A percentile compares a stretch with the other conserved stretches of the same genome.
phyloP scores from a whole-genome alignment of 2,329 filamentous ascomycete genomes.

The Penicillium sumatraense region DNA sequence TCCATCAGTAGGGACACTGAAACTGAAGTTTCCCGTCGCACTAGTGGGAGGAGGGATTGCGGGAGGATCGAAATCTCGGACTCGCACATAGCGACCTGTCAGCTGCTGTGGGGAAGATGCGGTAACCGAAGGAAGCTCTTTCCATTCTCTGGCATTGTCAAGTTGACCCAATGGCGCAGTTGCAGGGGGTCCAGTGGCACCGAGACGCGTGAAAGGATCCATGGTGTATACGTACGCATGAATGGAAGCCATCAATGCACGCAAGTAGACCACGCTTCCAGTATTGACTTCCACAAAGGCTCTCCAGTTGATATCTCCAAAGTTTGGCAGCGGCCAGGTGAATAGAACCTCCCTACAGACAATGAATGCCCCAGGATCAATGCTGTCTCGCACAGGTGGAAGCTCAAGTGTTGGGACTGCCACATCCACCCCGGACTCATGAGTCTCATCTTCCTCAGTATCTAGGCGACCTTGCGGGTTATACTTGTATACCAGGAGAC shows the following conservation, averaged over 20 bases:
- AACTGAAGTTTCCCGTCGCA: not conserved
- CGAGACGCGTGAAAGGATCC: not conserved
- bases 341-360: not conserved
- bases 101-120: not conserved
- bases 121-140: not conserved
- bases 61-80: not conserved
- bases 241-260: not conserved
- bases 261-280: not conserved
- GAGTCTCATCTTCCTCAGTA: not conserved
- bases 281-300: not conserved
- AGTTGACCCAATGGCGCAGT: not conserved
- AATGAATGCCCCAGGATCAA: not conserved
- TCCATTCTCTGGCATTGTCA: not conserved
- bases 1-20: not conserved
- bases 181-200: not conserved
- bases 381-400: not conserved
- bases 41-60: not conserved
- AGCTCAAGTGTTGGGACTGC: not conserved
- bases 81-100: not conserved
- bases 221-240: not conserved
- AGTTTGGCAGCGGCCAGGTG: not conserved
- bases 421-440: not conserved
- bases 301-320: not conserved
- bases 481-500: not conserved
- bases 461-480: not conserved